Conservation (phyloP, 2,329 filamentous ascomycete genomes). For the Blastomyces gilchristii region DNA sequence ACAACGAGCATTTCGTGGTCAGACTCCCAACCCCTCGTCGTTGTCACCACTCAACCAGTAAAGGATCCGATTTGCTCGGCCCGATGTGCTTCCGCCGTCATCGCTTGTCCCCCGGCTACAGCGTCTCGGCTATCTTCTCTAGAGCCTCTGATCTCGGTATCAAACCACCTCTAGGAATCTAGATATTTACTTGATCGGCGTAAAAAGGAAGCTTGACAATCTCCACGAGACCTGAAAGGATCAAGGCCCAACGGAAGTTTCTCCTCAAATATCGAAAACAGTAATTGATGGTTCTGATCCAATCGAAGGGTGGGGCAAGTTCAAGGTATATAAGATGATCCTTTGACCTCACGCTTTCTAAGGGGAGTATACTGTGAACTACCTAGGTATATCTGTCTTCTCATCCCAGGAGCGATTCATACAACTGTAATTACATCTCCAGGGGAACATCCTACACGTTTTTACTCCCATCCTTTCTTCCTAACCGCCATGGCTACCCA, state of each 20-base stretch:
- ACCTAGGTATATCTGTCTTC: neutral
- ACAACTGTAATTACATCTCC: neutral
- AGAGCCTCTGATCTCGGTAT: neutral
- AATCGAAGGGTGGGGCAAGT: too few species aligned
- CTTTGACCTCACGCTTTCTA: neutral
- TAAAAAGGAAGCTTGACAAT: neutral
- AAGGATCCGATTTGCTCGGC: neutral
- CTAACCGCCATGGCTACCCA: slow-evolving; percentile 17
- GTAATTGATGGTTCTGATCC: too few species aligned
- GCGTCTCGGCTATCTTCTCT: neutral
- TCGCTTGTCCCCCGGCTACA: neutral
- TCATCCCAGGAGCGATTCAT: neutral
- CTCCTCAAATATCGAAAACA: neutral
- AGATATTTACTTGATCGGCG: neutral
- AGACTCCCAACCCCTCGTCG: too few species aligned
- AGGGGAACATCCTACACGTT: neutral
- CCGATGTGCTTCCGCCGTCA: neutral
- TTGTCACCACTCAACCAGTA: too few species aligned
- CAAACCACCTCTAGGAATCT: neutral
- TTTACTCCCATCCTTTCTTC: neutral
- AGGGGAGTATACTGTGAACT: neutral
- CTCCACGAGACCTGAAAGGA: neutral
- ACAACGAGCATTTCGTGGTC: too few species aligned
- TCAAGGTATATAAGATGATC: neutral
- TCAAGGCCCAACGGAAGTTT: neutral